Evolutionary conservation across 23 red algal genomes (phyloP), one percentile per base, ranked within the genome.

Genomic region (Gracilaria domingensis): DNA sequence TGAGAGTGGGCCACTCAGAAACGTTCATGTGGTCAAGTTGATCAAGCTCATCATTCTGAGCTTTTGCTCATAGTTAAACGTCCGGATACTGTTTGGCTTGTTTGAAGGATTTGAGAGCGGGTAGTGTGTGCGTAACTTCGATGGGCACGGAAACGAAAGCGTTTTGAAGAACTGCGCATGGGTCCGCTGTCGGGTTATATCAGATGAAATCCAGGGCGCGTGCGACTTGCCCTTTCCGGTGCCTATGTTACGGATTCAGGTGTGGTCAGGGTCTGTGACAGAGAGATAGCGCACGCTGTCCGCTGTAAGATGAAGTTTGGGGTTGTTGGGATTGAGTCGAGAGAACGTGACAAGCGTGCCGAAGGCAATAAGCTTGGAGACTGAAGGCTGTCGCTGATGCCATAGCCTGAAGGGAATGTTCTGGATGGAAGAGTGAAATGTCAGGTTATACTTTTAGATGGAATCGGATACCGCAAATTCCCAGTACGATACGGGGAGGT

Each of bases 81-180:
- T 90, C 76, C 4, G 86, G 86, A 75, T 90, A 81, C 81, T 81
- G 61, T 9, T 23, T 37, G 0, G 86, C 86, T 28, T 90, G 74
- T 24, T 66, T 40, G 0, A 12, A 75, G 38, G 44, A 66, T 29
- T 20, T 8, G 8, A 47, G 86, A 6, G 57, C 49, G 36, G 54
- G 59, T 30, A 58, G 64, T 13, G 4, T 62, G 23, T 57, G 55
- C 23, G 33, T 80, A 30, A 69, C 40, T 62, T 24, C n/a, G 66
- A 0, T 24, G 0, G 57, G 56, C 17, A 23, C 21, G 12, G 33
- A 16, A 20, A 24, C 21, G 47, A 90, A 79, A 23, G 58, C 73
- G 12, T 26, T 29, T 2, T 28, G 20, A 14, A 66, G 26, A 6
- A 57, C 42, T 6, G 76, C 23, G 36, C 33, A 62, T 0, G 72